A percentile compares a stretch with the other conserved stretches of the same genome.
Evolutionary conservation across 371 early-diverging fungal genomes (phyloP).

Genomic region (Actinomortierella ambigua): DNA sequence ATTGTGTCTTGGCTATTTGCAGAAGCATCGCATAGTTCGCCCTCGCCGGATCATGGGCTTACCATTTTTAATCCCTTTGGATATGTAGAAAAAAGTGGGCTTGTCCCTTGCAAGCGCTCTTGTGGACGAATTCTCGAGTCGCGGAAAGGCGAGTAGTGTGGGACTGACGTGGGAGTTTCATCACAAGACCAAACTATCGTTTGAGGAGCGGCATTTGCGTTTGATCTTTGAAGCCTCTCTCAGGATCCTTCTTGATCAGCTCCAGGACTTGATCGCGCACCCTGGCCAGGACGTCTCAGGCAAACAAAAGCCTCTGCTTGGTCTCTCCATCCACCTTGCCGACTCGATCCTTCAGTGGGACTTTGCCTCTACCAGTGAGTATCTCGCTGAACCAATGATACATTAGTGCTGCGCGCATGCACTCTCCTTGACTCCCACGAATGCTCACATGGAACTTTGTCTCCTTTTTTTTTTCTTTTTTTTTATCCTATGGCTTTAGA

Average conservation of each 20-base stretch:
- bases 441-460: not conserved
- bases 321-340: slow-evolving; percentile 50
- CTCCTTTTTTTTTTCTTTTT: not conserved
- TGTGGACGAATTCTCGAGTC: slow-evolving; percentile 69
- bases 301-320: slow-evolving; percentile 31
- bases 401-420: slow-evolving; percentile 46
- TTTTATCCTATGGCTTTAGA: slow-evolving; percentile 7
- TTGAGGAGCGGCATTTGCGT: slow-evolving; percentile 58
- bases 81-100: slow-evolving; percentile 51
- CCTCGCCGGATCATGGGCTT: not conserved
- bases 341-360: slow-evolving; percentile 76
- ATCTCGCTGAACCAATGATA: not conserved
- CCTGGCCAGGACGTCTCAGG: slow-evolving; percentile 39
- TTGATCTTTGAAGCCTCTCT: slow-evolving; percentile 54
- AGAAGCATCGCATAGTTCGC: not conserved
- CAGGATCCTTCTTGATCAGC: slow-evolving; percentile 50
- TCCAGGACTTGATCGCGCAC: slow-evolving; percentile 25
- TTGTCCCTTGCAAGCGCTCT: slow-evolving; percentile 60
- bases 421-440: slow-evolving; percentile 47
- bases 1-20: not conserved
- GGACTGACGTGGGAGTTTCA: slow-evolving; percentile 76
- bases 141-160: slow-evolving; percentile 59
- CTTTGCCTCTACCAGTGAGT: slow-evolving; percentile 58
- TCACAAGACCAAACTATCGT: slow-evolving; percentile 65
- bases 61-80: not conserved